These are phyloP conservation scores for Candida anglica DNA, from an alignment of 805 yeast genomes.

Conservation along the genomic window DNA sequence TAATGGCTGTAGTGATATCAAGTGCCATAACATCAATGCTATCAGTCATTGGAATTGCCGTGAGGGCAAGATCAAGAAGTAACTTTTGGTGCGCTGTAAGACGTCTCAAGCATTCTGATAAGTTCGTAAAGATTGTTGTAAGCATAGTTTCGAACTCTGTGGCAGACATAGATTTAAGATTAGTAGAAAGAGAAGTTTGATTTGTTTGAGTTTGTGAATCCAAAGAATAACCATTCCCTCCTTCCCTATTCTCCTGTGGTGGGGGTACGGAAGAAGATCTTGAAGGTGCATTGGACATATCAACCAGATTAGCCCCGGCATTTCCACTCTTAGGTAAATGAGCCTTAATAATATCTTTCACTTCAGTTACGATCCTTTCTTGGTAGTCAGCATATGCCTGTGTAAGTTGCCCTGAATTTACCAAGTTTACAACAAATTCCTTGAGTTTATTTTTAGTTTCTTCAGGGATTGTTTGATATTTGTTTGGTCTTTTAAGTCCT, in stretches of 20 bases:
- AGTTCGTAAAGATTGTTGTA: slow-evolving; percentile 51
- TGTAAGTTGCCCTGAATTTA: slow-evolving; percentile 57
- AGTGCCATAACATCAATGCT: slow-evolving; percentile 48
- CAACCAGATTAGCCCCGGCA: no score
- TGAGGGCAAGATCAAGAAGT: slow-evolving; percentile 63
- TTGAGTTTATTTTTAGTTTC: slow-evolving; percentile 41
- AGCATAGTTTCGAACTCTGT: slow-evolving; percentile 74
- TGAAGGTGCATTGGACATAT: slow-evolving; percentile 22
- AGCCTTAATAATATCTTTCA: slow-evolving; percentile 66
- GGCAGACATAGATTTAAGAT: slow-evolving; percentile 64
- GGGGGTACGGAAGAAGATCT: slow-evolving; percentile 27
- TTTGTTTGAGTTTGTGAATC: slow-evolving; percentile 1
- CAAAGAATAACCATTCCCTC: slow-evolving; percentile 7
- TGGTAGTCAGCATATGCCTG: slow-evolving; percentile 63
- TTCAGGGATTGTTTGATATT: slow-evolving; percentile 35
- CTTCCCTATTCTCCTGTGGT: no score
- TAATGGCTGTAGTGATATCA: slow-evolving; percentile 64
- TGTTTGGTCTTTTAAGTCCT: slow-evolving; percentile 21
- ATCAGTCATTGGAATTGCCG: slow-evolving; percentile 19
- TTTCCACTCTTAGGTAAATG: slow-evolving; percentile 52
- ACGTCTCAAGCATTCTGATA: slow-evolving; percentile 71
- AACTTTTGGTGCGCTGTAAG: slow-evolving; percentile 76
- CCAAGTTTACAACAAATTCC: slow-evolving; percentile 50
- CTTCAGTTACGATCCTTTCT: slow-evolving; percentile 63
- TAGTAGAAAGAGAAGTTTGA: slow-evolving; percentile 24